Evolutionary conservation across 305 asterid genomes (phyloP).

Genomic region (Fraxinus sp.): DNA sequence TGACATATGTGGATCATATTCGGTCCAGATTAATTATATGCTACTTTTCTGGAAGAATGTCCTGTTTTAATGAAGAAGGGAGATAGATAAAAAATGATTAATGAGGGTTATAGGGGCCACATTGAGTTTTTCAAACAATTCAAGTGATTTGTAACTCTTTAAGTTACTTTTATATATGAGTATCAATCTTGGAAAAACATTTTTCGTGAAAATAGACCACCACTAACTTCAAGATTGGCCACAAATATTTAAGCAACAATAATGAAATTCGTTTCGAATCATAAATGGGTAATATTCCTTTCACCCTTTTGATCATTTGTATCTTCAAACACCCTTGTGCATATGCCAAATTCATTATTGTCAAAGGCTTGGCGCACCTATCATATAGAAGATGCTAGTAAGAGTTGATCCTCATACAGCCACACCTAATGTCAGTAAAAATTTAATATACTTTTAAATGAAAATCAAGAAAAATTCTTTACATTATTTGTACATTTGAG

Average conservation of each 20-base stretch:
- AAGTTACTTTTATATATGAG: not conserved
- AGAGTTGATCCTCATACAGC: not conserved
- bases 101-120: not conserved
- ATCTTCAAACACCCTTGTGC: not conserved
- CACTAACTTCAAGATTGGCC: not conserved
- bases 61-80: not conserved
- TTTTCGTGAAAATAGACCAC: not conserved
- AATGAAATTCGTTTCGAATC: not conserved
- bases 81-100: not conserved
- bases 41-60: not conserved
- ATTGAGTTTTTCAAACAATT: not conserved
- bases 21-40: not conserved
- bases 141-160: not conserved
- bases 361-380: not conserved
- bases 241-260: not conserved
- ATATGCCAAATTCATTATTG: not conserved
- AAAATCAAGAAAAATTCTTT: not conserved
- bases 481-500: not conserved
- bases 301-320: not conserved
- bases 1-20: slow-evolving; percentile 1
- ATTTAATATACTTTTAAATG: not conserved
- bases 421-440: not conserved
- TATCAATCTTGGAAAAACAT: not conserved
- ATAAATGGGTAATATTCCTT: not conserved
- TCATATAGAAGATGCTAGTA: not conserved